Conservation (phyloP, 106 monocot genomes). For the Gastrodia elata region DNA sequence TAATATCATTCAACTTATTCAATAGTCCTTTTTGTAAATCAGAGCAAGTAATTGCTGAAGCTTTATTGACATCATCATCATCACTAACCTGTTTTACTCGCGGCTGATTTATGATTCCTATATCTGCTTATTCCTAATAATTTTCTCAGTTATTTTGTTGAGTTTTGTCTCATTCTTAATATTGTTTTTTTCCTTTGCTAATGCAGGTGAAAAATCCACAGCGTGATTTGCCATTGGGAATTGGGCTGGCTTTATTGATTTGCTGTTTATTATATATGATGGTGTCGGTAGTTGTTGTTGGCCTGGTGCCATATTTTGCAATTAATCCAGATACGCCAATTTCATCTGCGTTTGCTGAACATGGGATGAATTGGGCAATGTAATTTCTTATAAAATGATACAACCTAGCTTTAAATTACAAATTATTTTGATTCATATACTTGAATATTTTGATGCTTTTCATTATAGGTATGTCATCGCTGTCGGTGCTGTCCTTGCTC, state of each 20-base stretch:
- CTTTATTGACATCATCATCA: neutral
- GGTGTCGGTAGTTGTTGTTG: conserved; percentile 86
- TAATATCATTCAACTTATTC: neutral
- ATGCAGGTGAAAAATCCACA: conserved; percentile 88
- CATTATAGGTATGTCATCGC: conserved; percentile 67
- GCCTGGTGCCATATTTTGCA: conserved; percentile 87
- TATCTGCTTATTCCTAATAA: neutral
- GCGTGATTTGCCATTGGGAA: conserved; percentile 86
- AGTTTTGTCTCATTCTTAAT: neutral
- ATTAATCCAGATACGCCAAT: conserved; percentile 98
- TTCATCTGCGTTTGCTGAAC: conserved; percentile 77
- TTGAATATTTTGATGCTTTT: conserved; percentile 14
- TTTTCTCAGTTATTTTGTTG: neutral
- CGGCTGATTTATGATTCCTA: neutral
- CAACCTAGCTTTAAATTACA: neutral
- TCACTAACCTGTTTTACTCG: neutral
- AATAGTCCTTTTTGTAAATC: neutral
- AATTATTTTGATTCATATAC: conserved; percentile 1
- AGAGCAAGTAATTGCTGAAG: neutral
- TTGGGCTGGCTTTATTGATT: conserved; percentile 51
- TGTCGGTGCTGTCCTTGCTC: conserved; percentile 80
- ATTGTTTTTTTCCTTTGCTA: conserved; percentile 7
- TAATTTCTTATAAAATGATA: conserved; percentile 11
- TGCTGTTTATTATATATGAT: conserved; percentile 92
- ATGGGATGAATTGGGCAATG: conserved; percentile 95